Evolutionary conservation across 192 early-diverging fungal genomes (phyloP).

Genomic region (Chytriomyces hyalinus): DNA sequence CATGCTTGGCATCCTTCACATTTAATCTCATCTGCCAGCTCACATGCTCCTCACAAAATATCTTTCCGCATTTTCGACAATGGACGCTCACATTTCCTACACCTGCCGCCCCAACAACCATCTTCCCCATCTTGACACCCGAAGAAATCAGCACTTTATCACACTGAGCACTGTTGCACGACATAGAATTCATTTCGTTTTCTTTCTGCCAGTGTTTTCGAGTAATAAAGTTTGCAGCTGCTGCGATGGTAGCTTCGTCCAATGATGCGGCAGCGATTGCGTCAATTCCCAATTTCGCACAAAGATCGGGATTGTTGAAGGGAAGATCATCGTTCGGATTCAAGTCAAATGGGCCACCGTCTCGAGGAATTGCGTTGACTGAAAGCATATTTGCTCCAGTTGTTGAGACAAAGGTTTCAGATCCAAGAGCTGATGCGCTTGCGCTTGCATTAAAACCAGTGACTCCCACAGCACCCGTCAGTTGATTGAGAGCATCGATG

Average conservation of each 20-base stretch:
- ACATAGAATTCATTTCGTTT: conserved; percentile 25
- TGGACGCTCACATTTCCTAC: conserved; percentile 39
- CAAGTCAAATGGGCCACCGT: conserved; percentile 33
- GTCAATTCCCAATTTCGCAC: background rate
- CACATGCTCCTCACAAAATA: conserved; percentile 55
- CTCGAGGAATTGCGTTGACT: background rate
- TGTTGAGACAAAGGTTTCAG: background rate
- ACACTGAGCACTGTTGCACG: conserved; percentile 34
- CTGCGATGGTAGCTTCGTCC: background rate
- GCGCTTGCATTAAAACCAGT: too few species aligned
- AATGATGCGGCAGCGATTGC: background rate
- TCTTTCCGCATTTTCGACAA: conserved; percentile 57
- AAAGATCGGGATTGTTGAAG: background rate
- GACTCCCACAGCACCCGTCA: background rate
- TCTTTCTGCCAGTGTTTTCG: conserved; percentile 51
- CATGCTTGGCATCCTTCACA: conserved; percentile 45
- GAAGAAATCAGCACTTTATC: conserved; percentile 43
- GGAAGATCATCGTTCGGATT: conserved; percentile 29
- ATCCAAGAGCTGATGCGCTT: background rate
- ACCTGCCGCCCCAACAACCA: conserved; percentile 29
- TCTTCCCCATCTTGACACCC: conserved; percentile 44
- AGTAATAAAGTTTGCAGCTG: conserved; percentile 26
- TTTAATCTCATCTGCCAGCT: conserved; percentile 49
- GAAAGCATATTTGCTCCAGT: background rate
- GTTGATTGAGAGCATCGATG: conserved; percentile 18